Percentiles rank a stretch among this genome's conserved stretches.
Conservation (phyloP, 1,139 yeast genomes). For the Candida tetrigidarum region DNA sequence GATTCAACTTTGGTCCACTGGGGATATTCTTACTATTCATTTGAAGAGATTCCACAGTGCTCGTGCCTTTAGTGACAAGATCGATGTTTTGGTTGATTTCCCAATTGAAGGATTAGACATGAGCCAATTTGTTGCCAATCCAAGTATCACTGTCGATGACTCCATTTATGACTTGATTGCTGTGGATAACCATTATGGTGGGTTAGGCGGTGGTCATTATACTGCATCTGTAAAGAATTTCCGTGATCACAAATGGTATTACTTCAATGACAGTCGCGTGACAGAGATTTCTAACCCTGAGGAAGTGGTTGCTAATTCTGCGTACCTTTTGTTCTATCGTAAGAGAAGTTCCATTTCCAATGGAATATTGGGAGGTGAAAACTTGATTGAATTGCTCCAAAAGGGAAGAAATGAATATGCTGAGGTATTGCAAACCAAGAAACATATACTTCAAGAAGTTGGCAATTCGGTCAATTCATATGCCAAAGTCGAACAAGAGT, state of each 20-base stretch:
- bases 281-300: conserved; percentile 59
- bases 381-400: conserved; percentile 30
- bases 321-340: conserved; percentile 85
- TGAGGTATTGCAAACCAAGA: conserved; percentile 15
- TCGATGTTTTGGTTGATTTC: conserved; percentile 81
- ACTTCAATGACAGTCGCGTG: conserved; percentile 87
- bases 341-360: conserved; percentile 41
- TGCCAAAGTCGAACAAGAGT: conserved; percentile 5
- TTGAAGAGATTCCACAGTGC: conserved; percentile 89
- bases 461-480: conserved; percentile 4
- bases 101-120: conserved; percentile 87
- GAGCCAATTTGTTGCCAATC: conserved; percentile 52
- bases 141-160: conserved; percentile 34
- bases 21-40: conserved; percentile 89
- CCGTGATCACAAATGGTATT: conserved; percentile 82
- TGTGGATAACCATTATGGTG: conserved; percentile 96
- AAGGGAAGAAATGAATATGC: conserved; percentile 26
- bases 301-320: conserved; percentile 73
- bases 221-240: conserved; percentile 88
- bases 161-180: conserved; percentile 81
- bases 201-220: conserved; percentile 97
- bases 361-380: conserved; percentile 41
- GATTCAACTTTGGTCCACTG: conserved; percentile 89
- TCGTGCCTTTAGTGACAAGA: conserved; percentile 86
- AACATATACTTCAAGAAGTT: conserved; percentile 4